Evolutionary conservation across 129 eudicot genomes (phyloP).

Genomic region (Glebionis coronaria): DNA sequence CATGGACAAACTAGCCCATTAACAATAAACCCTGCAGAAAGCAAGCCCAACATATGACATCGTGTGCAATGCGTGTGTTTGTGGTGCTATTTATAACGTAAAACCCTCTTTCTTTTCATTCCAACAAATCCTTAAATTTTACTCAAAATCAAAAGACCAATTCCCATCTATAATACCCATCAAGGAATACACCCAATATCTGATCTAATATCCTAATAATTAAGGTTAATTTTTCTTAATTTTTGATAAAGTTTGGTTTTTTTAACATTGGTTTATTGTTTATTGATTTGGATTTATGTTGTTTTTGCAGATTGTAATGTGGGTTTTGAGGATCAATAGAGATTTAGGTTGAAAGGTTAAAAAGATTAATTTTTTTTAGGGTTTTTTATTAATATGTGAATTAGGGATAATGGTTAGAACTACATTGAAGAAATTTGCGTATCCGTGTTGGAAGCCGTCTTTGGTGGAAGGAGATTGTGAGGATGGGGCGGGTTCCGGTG

Average conservation of each 20-base stretch:
- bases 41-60: conserved; percentile 9
- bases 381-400: conserved; percentile 32
- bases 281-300: not conserved
- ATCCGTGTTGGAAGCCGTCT: conserved; percentile 60
- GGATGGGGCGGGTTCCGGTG: conserved; percentile 30
- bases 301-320: conserved; percentile 42
- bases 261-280: not conserved
- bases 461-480: conserved; percentile 33
- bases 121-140: conserved; percentile 27
- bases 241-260: conserved; percentile 1
- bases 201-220: conserved; percentile 4
- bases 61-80: conserved; percentile 18
- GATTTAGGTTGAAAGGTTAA: conserved; percentile 24
- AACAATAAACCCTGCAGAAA: not conserved
- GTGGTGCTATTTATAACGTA: conserved; percentile 25
- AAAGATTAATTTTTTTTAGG: conserved; percentile 22
- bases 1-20: not conserved
- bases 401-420: conserved; percentile 43
- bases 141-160: conserved; percentile 2
- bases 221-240: conserved; percentile 28
- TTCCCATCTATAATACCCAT: conserved; percentile 20
- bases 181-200: not conserved
- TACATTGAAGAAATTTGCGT: conserved; percentile 50
- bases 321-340: conserved; percentile 23
- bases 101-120: conserved; percentile 36